These are phyloP conservation scores for Ophiostoma fasciatum DNA, from an alignment of 2,329 filamentous ascomycete species.

Conservation along the genomic window DNA sequence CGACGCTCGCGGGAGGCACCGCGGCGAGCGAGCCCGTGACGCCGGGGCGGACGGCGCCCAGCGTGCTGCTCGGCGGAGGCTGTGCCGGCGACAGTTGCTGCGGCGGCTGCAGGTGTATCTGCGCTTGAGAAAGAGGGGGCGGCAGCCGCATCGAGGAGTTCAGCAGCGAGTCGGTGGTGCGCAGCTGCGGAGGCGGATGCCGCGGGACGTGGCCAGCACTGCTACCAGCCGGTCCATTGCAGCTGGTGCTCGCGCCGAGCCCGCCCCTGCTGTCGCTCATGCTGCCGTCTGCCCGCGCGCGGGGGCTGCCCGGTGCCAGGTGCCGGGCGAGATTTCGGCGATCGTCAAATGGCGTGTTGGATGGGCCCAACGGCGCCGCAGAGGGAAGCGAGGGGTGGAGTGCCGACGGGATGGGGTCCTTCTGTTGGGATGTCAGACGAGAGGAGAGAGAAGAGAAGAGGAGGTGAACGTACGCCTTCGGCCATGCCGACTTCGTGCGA, in stretches of 20 bases:
- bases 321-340: conserved; percentile 7
- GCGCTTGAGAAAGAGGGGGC: conserved; percentile 5
- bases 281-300: background rate
- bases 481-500: conserved; percentile 31
- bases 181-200: conserved; percentile 10
- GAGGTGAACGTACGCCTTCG: conserved; percentile 22
- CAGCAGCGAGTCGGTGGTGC: conserved; percentile 3
- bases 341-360: conserved; percentile 9
- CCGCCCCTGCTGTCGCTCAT: background rate
- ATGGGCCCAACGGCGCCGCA: conserved; percentile 9
- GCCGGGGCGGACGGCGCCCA: background rate
- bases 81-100: background rate
- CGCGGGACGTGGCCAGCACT: conserved; percentile 8
- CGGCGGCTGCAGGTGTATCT: conserved; percentile 1
- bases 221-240: no score
- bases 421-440: conserved; percentile 6
- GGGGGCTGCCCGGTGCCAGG: conserved; percentile 3
- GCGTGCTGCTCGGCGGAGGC: background rate
- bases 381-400: conserved; percentile 10
- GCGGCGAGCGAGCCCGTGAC: background rate
- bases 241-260: conserved; percentile 1
- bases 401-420: conserved; percentile 13
- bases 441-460: background rate
- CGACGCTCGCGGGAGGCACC: background rate
- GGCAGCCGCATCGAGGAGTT: conserved; percentile 8